Percentiles rank a stretch among this genome's conserved stretches.
Evolutionary conservation across 2,329 filamentous ascomycete species (phyloP).

Genomic region (Calycina herbarum): DNA sequence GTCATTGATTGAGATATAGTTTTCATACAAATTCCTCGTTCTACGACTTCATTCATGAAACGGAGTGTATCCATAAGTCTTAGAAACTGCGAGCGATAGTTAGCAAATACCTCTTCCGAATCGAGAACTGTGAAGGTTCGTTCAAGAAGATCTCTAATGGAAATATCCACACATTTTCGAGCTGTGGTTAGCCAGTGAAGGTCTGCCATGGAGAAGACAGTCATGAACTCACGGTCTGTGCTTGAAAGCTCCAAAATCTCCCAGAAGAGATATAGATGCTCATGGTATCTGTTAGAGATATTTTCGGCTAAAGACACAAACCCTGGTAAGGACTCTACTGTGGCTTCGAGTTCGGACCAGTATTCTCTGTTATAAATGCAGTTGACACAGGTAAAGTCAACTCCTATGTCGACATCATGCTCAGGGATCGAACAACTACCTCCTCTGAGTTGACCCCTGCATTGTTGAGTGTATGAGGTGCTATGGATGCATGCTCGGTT

Average conservation of each 20-base stretch:
- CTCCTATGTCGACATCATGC: not conserved
- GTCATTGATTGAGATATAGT: not conserved
- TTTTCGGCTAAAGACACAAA: not conserved
- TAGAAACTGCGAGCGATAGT: not conserved
- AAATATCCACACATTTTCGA: not conserved
- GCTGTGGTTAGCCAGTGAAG: not conserved
- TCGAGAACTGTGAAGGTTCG: not conserved
- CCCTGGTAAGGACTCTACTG: not conserved
- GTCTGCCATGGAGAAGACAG: not conserved
- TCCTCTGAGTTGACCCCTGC: not conserved
- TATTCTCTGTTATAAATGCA: not conserved
- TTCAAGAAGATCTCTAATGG: not conserved
- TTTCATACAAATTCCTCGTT: not conserved
- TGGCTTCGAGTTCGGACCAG: not conserved
- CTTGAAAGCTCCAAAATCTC: not conserved
- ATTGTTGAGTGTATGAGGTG: not conserved
- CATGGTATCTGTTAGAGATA: not conserved
- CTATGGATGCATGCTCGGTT: not conserved
- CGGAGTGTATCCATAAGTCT: not conserved
- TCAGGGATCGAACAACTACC: not conserved
- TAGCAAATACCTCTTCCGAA: not conserved
- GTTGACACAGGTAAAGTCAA: not conserved
- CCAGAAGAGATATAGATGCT: not conserved
- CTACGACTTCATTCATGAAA: not conserved
- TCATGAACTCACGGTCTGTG: not conserved